Evolutionary conservation across 208 protist genomes (phyloP).

Genomic region (Jaenimonas drosophilae): DNA sequence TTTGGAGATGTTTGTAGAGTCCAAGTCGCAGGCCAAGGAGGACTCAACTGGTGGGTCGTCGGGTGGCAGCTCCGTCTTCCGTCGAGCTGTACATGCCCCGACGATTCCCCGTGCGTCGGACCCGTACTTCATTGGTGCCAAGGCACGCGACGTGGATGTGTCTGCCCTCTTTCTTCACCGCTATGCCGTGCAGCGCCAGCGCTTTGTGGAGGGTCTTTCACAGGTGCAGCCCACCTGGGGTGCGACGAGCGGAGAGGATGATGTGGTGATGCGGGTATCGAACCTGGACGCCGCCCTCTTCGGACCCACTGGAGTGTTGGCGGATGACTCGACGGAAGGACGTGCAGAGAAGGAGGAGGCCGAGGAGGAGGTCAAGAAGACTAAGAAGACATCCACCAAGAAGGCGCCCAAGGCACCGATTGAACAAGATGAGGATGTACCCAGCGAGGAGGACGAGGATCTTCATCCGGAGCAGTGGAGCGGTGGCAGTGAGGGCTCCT

Average conservation of each 20-base stretch:
- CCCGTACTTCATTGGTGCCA: conserved; percentile 80
- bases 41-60: conserved; percentile 8
- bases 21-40: conserved; percentile 33
- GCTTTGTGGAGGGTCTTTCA: conserved; percentile 72
- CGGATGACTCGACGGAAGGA: conserved; percentile 7
- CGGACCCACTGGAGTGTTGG: conserved; percentile 52
- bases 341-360: neutral
- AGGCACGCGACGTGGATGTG: conserved; percentile 77
- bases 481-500: conserved; percentile 5
- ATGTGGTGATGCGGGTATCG: conserved; percentile 57
- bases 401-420: conserved; percentile 7
- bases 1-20: conserved; percentile 85
- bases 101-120: conserved; percentile 77
- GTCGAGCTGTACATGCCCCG: conserved; percentile 44
- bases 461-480: neutral
- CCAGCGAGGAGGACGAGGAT: conserved; percentile 7
- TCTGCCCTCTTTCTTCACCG: conserved; percentile 79
- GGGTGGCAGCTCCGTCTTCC: conserved; percentile 65
- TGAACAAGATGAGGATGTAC: conserved; percentile 22
- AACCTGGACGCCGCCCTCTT: conserved; percentile 70
- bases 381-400: conserved; percentile 13
- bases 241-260: conserved; percentile 67
- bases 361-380: neutral
- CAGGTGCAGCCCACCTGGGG: conserved; percentile 83
- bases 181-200: conserved; percentile 85